Base-by-base conservation (phyloP, 257 asterid species). In the Rubia yunnanensis region DNA sequence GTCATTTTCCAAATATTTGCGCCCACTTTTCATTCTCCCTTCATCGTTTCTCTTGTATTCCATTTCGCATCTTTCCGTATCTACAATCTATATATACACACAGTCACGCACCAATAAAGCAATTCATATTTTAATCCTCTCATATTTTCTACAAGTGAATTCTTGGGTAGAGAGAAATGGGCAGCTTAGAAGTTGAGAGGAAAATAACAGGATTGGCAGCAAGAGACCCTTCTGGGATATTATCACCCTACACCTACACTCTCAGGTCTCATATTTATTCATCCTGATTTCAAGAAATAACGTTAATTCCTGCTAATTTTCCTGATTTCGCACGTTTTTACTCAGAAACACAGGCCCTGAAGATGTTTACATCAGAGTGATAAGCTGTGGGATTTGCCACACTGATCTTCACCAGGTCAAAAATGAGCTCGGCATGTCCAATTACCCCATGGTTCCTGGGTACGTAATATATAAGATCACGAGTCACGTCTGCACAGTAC, bases 361-460 rank as follows among this genome's bases (percentile, higher is more conserved):
- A 74, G 98, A 89, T 81, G 96, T 92, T 53, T 82, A 80, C 71
- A 62, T 89, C 77, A 92, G 74, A 79, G 96, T 92, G 74, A 73
- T 79, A 24, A 82, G 82, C 80, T 92, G 97, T 71, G 98, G 98
- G 71, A 70, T 92, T 69, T 92, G 98, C 73, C 98, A 92, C 68
- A 80, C 85, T 3, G 98, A 92, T 68, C 27, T 92, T 79, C 97
- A 92, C 63, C 97, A 92, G 79, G 20, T 79, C 66, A 92, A 92
- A 70, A 92, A 92, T 76, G 94, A 92, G 44, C 97, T 92, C 32
- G 96, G 98, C 85, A 87, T 82, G 94, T 92, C 97, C 78, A 87
- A 83, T 55, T 92, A 87, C 73, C 97, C 97, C 68, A 85, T 92
- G 96, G 98, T 92, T 74, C 98, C 98, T 1, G 98, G 98, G 98